Conservation (phyloP, 2,329 filamentous ascomycete genomes). For the Torrubiella hemipterigena region DNA sequence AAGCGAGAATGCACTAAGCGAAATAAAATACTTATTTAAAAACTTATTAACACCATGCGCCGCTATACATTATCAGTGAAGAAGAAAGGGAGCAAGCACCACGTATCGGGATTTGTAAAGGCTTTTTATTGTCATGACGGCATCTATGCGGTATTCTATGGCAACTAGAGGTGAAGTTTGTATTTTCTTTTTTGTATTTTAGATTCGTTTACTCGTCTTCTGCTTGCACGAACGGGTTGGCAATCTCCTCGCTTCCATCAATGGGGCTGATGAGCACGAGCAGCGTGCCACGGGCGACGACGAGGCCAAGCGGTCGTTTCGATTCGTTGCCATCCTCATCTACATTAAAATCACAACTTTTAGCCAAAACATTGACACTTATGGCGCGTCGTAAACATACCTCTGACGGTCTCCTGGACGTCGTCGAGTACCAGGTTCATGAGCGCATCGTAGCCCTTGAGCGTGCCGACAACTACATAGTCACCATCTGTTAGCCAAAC, state of each 20-base stretch:
- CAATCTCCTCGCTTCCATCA: conserved; percentile 90
- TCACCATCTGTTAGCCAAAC: conserved; percentile 5
- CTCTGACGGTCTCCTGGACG: conserved; percentile 79
- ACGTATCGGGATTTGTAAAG: no score
- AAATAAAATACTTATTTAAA: no score
- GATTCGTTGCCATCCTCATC: conserved; percentile 89
- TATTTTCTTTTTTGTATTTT: neutral
- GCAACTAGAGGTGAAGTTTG: no score
- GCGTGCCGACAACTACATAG: conserved; percentile 61
- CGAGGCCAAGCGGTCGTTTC: conserved; percentile 67
- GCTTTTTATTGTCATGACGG: no score
- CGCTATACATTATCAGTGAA: no score
- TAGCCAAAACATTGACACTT: no score
- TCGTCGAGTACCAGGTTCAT: conserved; percentile 98
- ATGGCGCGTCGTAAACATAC: conserved; percentile 43
- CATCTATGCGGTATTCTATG: no score
- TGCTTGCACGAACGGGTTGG: conserved; percentile 76
- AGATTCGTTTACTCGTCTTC: conserved; percentile 44
- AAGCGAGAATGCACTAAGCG: no score
- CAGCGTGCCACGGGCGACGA: conserved; percentile 84
- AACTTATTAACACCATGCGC: no score
- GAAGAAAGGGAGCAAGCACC: no score
- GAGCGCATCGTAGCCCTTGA: conserved; percentile 93
- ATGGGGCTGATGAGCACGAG: conserved; percentile 86
- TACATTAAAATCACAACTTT: no score